Conservation (phyloP, 2,329 filamentous ascomycete genomes). For the Pseudopyrenochaeta lycopersici region DNA sequence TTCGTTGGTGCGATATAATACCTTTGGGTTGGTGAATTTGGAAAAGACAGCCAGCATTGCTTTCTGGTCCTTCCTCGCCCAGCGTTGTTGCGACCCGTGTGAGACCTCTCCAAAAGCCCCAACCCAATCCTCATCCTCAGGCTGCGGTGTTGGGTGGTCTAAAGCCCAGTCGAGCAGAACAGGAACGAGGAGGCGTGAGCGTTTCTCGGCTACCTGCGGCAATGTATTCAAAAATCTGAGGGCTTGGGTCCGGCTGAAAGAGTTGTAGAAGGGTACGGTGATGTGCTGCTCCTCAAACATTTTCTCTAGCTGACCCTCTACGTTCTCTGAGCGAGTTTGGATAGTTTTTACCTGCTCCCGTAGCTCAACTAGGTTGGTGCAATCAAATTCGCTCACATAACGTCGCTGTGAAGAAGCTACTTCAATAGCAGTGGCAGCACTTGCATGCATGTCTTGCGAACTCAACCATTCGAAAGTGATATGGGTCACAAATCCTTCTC, state of each 20-base stretch:
- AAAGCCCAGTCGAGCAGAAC: constrained; percentile 81
- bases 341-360: constrained; percentile 27
- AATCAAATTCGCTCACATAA: constrained; percentile 79
- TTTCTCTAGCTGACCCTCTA: constrained; percentile 65
- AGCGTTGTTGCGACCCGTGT: constrained; percentile 50
- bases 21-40: constrained; percentile 85
- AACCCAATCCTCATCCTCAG: constrained; percentile 3
- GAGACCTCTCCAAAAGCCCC: constrained; percentile 6
- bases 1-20: constrained; percentile 78
- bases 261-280: constrained; percentile 59
- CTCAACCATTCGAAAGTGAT: constrained; percentile 81
- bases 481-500: constrained; percentile 76
- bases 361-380: constrained; percentile 74
- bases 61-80: constrained; percentile 84
- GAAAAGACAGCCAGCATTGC: constrained; percentile 82
- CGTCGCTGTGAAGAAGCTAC: constrained; percentile 27
- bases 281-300: constrained; percentile 72
- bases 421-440: constrained; percentile 8
- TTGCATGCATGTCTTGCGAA: constrained; percentile 17
- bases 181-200: constrained; percentile 84
- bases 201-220: constrained; percentile 82
- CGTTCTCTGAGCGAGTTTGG: constrained; percentile 23
- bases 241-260: constrained; percentile 76
- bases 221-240: constrained; percentile 78
- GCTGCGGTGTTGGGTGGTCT: constrained; percentile 20